phyloP scores from a whole-genome alignment of 805 yeast genomes.

The Wickerhamomyces bovis region DNA sequence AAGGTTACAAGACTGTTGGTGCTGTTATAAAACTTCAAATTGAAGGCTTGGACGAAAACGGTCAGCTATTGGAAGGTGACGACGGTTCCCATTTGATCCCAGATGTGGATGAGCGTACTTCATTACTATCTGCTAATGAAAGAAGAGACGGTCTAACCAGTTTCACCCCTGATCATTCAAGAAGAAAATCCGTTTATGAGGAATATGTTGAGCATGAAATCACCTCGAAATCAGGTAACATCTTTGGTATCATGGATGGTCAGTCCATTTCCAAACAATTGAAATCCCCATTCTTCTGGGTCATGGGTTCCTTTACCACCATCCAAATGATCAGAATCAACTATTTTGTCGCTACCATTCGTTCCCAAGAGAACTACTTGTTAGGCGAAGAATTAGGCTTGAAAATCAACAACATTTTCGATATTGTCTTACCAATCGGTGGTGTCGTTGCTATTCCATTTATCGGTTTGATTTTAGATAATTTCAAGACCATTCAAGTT shows the following conservation, averaged over 20 bases:
- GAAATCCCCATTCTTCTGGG: constrained; percentile 59
- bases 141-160: constrained; percentile 6
- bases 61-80: constrained; percentile 37
- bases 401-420: constrained; percentile 67
- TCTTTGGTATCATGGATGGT: constrained; percentile 78
- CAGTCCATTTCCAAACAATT: constrained; percentile 43
- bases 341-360: constrained; percentile 86
- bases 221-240: constrained; percentile 43
- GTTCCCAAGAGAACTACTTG: constrained; percentile 73
- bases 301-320: constrained; percentile 75
- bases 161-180: constrained; percentile 17
- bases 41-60: constrained; percentile 70
- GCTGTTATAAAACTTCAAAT: constrained; percentile 62
- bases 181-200: constrained; percentile 56
- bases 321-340: constrained; percentile 89
- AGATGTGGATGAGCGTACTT: constrained; percentile 34
- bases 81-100: constrained; percentile 38
- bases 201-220: constrained; percentile 56
- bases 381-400: constrained; percentile 49
- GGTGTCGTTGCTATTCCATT: constrained; percentile 84
- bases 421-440: constrained; percentile 81
- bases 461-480: constrained; percentile 75
- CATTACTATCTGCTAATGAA: constrained; percentile 21
- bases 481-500: constrained; percentile 55
- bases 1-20: constrained; percentile 67